Evolutionary conservation across 495 filamentous ascomycete genomes (phyloP), one percentile per base, ranked within the genome.

Genomic region (Annulohypoxylon stygium): DNA sequence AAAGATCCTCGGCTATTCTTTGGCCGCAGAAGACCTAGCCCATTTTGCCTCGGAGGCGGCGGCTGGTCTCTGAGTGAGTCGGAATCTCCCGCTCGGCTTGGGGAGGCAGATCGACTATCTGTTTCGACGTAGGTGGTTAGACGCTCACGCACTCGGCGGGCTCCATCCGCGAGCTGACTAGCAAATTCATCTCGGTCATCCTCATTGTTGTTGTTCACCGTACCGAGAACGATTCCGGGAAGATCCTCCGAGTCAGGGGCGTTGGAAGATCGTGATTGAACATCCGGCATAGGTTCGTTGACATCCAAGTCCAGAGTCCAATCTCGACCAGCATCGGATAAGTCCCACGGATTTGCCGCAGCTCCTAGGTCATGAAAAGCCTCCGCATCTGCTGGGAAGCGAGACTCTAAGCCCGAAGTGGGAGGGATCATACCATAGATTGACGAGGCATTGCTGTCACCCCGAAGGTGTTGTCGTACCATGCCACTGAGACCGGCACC

Each of bases 401-500:
- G 80, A 5, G 83, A 81, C 8, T 79, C 81, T 2, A 78, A 68
- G n/a, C 75, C 75, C 0, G 76, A 74, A 1, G 72, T 77, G 14
- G 76, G 69, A 9, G 76, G 75, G 0, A 69, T 39, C 1, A 63
- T 68, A 4, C 86, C 90, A 77, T 90, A 93, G 50, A 96, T 85
- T 0, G 94, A 95, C 23, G 94, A 97, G 45, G 86, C 84, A 62
- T 91, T 91, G 81, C 96, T 98, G 60, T 92, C 89, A 12, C 88
- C 88, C 23, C 96, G 91, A 12, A 99, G 86, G 81, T 98, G 97
- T 65, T 94, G 90, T 34, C 91, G 91, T 41, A 98, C 90, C 79
- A 98, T 86, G 18, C 92, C 92, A 76, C 90, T 94, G 18, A 98
- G 84, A 11, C 92, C 93, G 58, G 89, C 81, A 0, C 85, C 85